These are phyloP conservation scores for Penicillium corylophilum DNA, from an alignment of 2,329 filamentous ascomycete species.

Conservation along the genomic window DNA sequence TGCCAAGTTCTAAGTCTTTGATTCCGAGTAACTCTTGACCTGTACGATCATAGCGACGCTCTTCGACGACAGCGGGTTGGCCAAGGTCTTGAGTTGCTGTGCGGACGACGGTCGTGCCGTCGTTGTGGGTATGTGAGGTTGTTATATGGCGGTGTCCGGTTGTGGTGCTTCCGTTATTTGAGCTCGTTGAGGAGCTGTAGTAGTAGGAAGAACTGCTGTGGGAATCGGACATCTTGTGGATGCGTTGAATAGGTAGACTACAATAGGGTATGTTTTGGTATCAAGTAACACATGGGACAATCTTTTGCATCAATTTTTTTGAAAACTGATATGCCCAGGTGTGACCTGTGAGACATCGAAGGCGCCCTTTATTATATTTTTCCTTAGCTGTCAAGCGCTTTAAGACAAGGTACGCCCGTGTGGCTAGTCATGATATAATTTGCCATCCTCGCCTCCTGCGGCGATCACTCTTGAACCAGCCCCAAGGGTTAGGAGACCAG, in stretches of 20 bases:
- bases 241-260: background rate
- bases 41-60: conserved; percentile 33
- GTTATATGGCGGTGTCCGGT: conserved; percentile 36
- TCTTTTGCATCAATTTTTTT: no score
- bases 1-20: conserved; percentile 9
- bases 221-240: conserved; percentile 23
- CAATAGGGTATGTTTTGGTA: background rate
- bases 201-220: conserved; percentile 35
- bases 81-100: conserved; percentile 37
- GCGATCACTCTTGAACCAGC: no score
- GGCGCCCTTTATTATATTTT: background rate
- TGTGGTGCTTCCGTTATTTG: conserved; percentile 23
- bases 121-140: conserved; percentile 30
- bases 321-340: no score
- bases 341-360: no score
- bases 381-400: background rate
- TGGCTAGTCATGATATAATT: background rate
- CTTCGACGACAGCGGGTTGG: conserved; percentile 33
- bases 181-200: conserved; percentile 32
- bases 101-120: conserved; percentile 35
- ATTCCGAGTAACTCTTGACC: conserved; percentile 29
- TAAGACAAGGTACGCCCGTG: background rate
- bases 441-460: background rate
- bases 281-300: background rate
- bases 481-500: background rate